Base-by-base conservation (phyloP, 495 filamentous ascomycete species). In the Cenococcum geophilum region DNA sequence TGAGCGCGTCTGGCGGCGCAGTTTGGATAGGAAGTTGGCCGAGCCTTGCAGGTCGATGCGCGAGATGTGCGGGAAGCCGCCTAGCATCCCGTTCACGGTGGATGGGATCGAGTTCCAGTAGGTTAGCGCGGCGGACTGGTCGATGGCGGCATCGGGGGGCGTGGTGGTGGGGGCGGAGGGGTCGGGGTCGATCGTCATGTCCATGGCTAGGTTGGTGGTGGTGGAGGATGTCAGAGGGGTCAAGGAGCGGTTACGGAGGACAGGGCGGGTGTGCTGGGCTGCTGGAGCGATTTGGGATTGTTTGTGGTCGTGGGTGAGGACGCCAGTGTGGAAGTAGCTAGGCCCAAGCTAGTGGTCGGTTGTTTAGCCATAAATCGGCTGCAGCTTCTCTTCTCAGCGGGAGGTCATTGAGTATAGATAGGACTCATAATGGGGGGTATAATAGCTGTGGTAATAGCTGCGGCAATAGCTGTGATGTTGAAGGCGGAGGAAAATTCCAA, bases 41-140 rank as follows among this genome's bases (percentile, higher is more conserved):
- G 88, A 92, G 20, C 86, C 86, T 67, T 86, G 82, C 0, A 96
- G 79, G 70, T 96, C 92, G 66, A 89, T 80, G 57, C 82, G 80
- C 32, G 83, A 86, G 70, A 92, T 81, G 69, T 84, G 78, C 0
- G 86, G 88, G 65, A 81, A 92, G 45, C 88, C 88, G 66, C 91
- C 90, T 0, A 97, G 86, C 87, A 96, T 92, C 68, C 86, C 87
- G 69, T 85, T 82, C 55, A 85, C 78, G 59, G 84, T 85, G 42
- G 88, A 79, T n/a, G 84, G 76, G 60, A 89, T 76, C 62, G 77
- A 74, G 67, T 83, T 80, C 91, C 90, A 96, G 80, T 96, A 96
- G n/a, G 70, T 67, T 10, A 83, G 72, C 34, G 82, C 71, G n/a
- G 58, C 62, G 35, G 23, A 71, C 60, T 76, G 73, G 69, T 77